Conservation (phyloP, 2,329 filamentous ascomycete genomes). For the Xylaria sp. region DNA sequence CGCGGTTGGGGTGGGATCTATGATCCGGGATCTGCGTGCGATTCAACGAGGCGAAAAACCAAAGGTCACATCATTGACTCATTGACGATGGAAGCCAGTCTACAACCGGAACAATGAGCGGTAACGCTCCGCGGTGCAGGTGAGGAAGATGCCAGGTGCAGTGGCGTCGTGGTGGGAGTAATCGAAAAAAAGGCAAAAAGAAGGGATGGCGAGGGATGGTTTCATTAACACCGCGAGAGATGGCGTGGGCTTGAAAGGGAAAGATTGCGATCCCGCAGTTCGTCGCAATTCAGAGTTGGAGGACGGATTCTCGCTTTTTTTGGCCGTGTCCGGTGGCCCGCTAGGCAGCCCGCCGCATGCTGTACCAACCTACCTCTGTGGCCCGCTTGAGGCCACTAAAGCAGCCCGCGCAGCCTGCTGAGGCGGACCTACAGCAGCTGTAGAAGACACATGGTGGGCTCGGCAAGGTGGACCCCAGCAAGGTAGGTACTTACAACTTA, state of each 20-base stretch:
- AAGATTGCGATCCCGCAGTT: conserved; percentile 32
- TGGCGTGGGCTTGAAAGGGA: background rate
- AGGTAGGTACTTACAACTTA: conserved; percentile 24
- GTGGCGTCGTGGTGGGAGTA: conserved; percentile 12
- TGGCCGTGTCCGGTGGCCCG: conserved; percentile 25
- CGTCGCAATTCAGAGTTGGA: conserved; percentile 32
- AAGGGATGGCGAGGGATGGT: conserved; percentile 5
- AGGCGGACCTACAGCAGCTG: background rate
- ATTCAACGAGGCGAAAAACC: conserved; percentile 24
- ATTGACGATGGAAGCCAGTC: conserved; percentile 32
- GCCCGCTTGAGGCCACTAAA: conserved; percentile 6
- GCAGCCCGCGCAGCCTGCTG: conserved; percentile 9
- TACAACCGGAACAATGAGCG: conserved; percentile 3
- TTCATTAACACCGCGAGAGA: conserved; percentile 13
- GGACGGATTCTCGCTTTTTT: conserved; percentile 35
- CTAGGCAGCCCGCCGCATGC: conserved; percentile 8
- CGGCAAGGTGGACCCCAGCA: conserved; percentile 10
- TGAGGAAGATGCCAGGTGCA: conserved; percentile 3
- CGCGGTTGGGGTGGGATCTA: conserved; percentile 16
- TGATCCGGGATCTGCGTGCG: conserved; percentile 19
- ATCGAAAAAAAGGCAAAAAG: background rate
- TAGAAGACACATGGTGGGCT: conserved; percentile 1
- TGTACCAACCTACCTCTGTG: background rate
- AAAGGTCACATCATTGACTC: conserved; percentile 45
- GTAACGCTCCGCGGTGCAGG: conserved; percentile 7